phyloP scores from a whole-genome alignment of 495 filamentous ascomycete species.

The Chaetomium tenue region DNA sequence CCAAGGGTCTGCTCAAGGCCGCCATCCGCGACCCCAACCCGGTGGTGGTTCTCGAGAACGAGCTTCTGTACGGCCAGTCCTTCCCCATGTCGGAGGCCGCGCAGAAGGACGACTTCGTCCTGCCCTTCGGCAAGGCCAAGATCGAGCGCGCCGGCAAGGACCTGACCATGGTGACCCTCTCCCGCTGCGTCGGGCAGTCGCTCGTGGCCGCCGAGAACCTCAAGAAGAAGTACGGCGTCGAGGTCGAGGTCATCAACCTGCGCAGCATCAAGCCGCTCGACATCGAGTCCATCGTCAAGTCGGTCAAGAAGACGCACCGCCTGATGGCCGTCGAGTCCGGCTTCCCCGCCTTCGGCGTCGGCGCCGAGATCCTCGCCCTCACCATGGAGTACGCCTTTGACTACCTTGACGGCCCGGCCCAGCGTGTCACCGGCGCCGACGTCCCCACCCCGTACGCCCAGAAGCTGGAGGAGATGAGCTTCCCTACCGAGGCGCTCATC shows the following conservation, averaged over 20 bases:
- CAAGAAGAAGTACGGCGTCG: conserved; percentile 94
- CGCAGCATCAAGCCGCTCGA: conserved; percentile 96
- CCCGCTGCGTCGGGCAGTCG: conserved; percentile 91
- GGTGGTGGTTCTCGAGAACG: conserved; percentile 92
- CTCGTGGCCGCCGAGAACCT: conserved; percentile 81
- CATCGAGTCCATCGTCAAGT: conserved; percentile 90
- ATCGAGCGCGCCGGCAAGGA: conserved; percentile 95
- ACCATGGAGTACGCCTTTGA: conserved; percentile 98
- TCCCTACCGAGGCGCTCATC: conserved; percentile 84
- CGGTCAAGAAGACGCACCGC: conserved; percentile 95
- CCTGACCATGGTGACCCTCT: conserved; percentile 90
- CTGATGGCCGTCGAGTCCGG: conserved; percentile 92
- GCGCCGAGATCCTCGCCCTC: conserved; percentile 85
- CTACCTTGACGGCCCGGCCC: conserved; percentile 89
- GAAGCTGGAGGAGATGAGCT: conserved; percentile 84
- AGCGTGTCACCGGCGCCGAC: conserved; percentile 91
- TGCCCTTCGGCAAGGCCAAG: conserved; percentile 98
- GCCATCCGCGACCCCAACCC: conserved; percentile 98
- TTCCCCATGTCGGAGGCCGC: conserved; percentile 97
- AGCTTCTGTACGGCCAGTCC: conserved; percentile 88
- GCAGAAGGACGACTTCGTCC: conserved; percentile 90
- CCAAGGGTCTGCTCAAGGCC: conserved; percentile 95
- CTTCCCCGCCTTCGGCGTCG: conserved; percentile 90
- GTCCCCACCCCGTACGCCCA: conserved; percentile 91
- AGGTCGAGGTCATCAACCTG: conserved; percentile 96